These are phyloP conservation scores for Cryphonectria carpinicola DNA, from an alignment of 2,329 filamentous ascomycete genomes.

Conservation along the genomic window DNA sequence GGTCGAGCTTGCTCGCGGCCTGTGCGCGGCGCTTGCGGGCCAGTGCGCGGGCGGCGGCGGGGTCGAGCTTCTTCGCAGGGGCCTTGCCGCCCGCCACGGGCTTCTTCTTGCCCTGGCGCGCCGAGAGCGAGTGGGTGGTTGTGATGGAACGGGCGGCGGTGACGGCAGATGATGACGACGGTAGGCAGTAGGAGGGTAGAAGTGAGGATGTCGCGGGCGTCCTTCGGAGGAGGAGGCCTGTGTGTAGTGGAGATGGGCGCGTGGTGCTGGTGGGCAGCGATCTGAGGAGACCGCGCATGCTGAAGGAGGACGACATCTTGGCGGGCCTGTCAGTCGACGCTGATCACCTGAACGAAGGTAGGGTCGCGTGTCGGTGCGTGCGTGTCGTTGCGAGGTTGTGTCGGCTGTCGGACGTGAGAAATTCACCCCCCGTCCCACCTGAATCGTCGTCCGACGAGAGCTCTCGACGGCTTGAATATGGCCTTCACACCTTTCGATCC, in stretches of 20 bases:
- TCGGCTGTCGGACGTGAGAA: not conserved
- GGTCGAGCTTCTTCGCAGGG: conserved; percentile 14
- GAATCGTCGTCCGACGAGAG: not conserved
- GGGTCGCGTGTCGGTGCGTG: not conserved
- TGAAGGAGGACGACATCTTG: conserved; percentile 16
- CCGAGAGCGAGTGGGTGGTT: conserved; percentile 10
- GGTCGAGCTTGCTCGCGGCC: conserved; percentile 33
- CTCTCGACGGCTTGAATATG: not conserved
- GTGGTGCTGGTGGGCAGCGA: conserved; percentile 15
- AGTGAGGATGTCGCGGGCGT: not conserved
- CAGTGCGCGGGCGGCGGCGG: conserved; percentile 14
- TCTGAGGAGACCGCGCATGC: conserved; percentile 23
- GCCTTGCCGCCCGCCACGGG: conserved; percentile 18
- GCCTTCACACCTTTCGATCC: not conserved
- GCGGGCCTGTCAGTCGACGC: not conserved
- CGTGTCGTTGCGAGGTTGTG: not conserved
- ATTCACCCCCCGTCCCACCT: not conserved
- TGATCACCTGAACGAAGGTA: not conserved
- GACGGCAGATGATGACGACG: not conserved
- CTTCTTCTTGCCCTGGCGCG: conserved; percentile 52
- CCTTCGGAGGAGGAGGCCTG: conserved; percentile 1
- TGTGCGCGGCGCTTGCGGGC: conserved; percentile 28
- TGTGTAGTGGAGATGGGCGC: conserved; percentile 9
- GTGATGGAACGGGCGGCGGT: conserved; percentile 18
- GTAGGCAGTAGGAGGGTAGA: not conserved